Evolutionary conservation across 805 yeast species (phyloP).

Genomic region (Jamesozyma jinghongensis): DNA sequence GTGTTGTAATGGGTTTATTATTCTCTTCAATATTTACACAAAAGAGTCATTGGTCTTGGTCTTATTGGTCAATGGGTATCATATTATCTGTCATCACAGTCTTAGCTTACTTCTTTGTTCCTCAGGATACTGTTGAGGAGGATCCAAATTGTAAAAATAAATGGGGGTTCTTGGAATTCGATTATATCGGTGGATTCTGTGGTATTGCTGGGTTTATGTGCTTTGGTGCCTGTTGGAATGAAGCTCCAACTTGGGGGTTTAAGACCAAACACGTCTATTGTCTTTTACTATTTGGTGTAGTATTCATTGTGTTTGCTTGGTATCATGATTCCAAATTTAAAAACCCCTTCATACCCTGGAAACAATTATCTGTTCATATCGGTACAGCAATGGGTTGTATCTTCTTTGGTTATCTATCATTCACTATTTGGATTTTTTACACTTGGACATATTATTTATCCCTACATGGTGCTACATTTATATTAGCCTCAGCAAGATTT

Average conservation of each 20-base stretch:
- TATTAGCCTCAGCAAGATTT: slow-evolving; percentile 36
- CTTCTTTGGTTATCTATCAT: slow-evolving; percentile 35
- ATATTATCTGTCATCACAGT: slow-evolving; percentile 29
- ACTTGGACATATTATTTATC: slow-evolving; percentile 38
- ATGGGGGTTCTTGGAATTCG: slow-evolving; percentile 13
- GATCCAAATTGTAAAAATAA: background rate
- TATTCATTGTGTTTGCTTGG: slow-evolving; percentile 28
- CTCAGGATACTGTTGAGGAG: slow-evolving; percentile 1
- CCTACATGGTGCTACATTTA: slow-evolving; percentile 35
- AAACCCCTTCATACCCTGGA: slow-evolving; percentile 42
- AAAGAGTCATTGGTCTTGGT: slow-evolving; percentile 53
- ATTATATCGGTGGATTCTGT: slow-evolving; percentile 37
- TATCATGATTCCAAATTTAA: slow-evolving; percentile 37
- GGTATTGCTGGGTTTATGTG: slow-evolving; percentile 49
- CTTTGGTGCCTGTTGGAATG: slow-evolving; percentile 55
- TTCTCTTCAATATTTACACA: slow-evolving; percentile 40
- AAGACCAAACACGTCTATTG: slow-evolving; percentile 40
- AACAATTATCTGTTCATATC: slow-evolving; percentile 1
- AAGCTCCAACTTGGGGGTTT: slow-evolving; percentile 63
- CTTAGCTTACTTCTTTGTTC: slow-evolving; percentile 30
- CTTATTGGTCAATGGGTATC: slow-evolving; percentile 41
- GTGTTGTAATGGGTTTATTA: slow-evolving; percentile 47
- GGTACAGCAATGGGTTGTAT: slow-evolving; percentile 18
- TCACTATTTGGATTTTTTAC: slow-evolving; percentile 57
- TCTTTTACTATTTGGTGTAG: slow-evolving; percentile 40